phyloP scores from a whole-genome alignment of 202 grass and related monocot species.

The Hordeum pubiflorum region DNA sequence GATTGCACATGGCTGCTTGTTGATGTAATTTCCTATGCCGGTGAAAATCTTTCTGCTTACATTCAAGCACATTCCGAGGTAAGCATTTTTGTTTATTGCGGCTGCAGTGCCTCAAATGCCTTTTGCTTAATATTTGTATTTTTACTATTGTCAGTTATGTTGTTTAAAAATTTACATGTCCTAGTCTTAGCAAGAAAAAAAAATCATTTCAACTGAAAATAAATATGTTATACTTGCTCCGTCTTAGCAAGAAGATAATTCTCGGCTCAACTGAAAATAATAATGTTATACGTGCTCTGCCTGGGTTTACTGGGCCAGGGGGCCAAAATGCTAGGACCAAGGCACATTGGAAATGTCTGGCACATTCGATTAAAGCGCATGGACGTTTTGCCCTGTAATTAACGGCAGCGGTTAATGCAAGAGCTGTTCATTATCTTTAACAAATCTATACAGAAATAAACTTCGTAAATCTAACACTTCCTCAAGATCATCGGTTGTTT shows the following conservation, averaged over 20 bases:
- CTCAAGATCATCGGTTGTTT: background rate
- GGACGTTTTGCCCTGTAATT: no score
- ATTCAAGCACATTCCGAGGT: constrained; percentile 28
- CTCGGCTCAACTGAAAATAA: background rate
- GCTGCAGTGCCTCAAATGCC: background rate
- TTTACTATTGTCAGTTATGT: background rate
- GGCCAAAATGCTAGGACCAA: background rate
- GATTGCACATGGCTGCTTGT: constrained; percentile 7
- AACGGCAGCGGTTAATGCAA: no score
- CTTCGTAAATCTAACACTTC: background rate
- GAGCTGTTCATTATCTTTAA: background rate
- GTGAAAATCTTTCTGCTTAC: background rate
- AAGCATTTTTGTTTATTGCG: background rate
- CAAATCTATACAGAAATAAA: background rate
- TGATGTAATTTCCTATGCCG: constrained; percentile 11
- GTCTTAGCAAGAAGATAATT: background rate
- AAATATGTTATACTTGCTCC: background rate
- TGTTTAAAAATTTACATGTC: background rate
- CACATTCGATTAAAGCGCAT: no score
- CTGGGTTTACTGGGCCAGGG: background rate
- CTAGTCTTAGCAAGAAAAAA: background rate
- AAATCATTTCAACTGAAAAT: background rate
- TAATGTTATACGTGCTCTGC: background rate
- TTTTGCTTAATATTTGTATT: background rate
- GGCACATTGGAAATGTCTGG: background rate